Conservation (phyloP, 2,329 filamentous ascomycete species). For the Calcarisporium arbuscula region DNA sequence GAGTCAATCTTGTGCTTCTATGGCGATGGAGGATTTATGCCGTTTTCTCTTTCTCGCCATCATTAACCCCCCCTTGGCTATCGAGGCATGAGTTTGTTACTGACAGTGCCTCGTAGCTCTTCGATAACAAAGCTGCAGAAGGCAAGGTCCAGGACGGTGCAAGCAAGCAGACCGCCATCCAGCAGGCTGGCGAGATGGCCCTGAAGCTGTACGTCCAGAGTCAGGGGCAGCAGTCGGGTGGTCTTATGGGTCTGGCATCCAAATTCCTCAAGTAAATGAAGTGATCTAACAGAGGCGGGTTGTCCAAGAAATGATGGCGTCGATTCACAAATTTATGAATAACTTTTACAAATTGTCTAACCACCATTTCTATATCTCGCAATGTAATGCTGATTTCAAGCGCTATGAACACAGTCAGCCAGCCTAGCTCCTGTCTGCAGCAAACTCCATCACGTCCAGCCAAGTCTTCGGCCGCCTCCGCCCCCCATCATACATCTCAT, state of each 20-base stretch:
- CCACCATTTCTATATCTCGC: too few species aligned
- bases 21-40: too few species aligned
- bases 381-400: too few species aligned
- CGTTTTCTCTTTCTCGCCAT: too few species aligned
- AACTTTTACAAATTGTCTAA: too few species aligned
- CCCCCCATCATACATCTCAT: conserved; percentile 39
- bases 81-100: neutral
- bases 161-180: conserved; percentile 75
- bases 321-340: too few species aligned
- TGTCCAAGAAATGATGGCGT: neutral
- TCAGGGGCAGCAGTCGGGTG: conserved; percentile 43
- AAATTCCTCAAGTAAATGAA: conserved; percentile 34
- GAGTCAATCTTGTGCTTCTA: too few species aligned
- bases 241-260: conserved; percentile 39
- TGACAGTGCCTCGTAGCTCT: conserved; percentile 35
- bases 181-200: conserved; percentile 77
- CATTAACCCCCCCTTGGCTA: too few species aligned
- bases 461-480: conserved; percentile 47
- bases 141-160: conserved; percentile 50
- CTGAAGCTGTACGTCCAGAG: conserved; percentile 88
- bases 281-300: neutral
- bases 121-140: conserved; percentile 50
- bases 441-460: conserved; percentile 47
- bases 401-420: too few species aligned
- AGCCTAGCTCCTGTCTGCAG: neutral